Evolutionary conservation across 2,329 filamentous ascomycete genomes (phyloP), one percentile per base, ranked within the genome.

Genomic region (Hypoxylon rubiginosum): DNA sequence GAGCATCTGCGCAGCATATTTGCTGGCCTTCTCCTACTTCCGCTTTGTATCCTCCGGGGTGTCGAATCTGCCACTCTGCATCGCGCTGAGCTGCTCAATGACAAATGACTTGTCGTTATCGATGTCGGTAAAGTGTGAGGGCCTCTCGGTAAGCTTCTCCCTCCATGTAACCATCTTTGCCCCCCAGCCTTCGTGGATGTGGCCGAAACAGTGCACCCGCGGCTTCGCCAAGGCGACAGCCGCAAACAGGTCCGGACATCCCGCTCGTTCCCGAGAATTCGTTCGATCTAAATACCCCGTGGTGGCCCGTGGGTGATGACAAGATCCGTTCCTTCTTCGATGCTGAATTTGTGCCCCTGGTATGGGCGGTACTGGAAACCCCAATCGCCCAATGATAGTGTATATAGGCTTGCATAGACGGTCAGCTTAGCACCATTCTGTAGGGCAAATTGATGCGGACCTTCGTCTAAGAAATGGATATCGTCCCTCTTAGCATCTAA

Each of bases 151-250:
- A 8, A 68, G 21, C 13, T 73, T 65, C 4, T 73, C 66, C 1
- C 81, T 76, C 89, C 88, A 91, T 0, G 78, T 77, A 0, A 87
- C 82, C 2, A 86, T 63, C 56, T 83, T 84, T 0, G 81, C 83
- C 2, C 88, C 89, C 85, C 87, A 90, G 0, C 80, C 82, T 69
- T 87, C 84, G 71, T 89, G 86, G n/a, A 88, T 84, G 65, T 88
- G 86, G 0, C 86, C 86, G 62, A 88, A 88, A 72, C 85, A 88
- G 72, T 87, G 84, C 3, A 88, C 66, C 5, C 73, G 72, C 1
- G 86, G 86, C 28, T 76, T 78, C 0, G 81, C 78, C 0, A 72
- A 71, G 1, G 79, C 77, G 0, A 88, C 72, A 0, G 86, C 83
- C 0, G 72, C 74, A 57, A 86, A 82, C 2, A 89, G 79, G 13